Evolutionary conservation across 352 stramenopile genomes (phyloP).

Genomic region (Aphanomyces invadans): DNA sequence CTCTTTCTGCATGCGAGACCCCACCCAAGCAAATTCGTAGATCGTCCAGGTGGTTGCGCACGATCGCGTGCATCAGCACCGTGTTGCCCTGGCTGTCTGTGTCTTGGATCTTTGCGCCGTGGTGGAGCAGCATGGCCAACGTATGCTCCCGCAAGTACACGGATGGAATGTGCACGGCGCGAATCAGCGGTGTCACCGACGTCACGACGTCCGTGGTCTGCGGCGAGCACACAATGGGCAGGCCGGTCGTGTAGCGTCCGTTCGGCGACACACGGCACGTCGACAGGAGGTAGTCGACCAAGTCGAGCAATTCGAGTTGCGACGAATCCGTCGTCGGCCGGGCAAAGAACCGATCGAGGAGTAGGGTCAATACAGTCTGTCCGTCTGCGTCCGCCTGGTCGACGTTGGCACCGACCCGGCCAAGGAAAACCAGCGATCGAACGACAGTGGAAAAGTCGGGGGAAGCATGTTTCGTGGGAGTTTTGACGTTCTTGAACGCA

Average conservation of each 20-base stretch:
- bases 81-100: conserved; percentile 50
- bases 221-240: conserved; percentile 26
- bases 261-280: conserved; percentile 3
- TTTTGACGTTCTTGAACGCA: conserved; percentile 29
- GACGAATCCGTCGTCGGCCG: not conserved
- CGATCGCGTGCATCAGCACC: conserved; percentile 50
- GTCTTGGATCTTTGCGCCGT: conserved; percentile 44
- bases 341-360: not conserved
- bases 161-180: conserved; percentile 35
- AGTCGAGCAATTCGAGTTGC: not conserved
- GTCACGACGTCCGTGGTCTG: conserved; percentile 22
- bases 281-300: not conserved
- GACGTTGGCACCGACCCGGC: conserved; percentile 28
- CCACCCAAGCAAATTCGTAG: not conserved
- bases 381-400: conserved; percentile 24
- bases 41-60: conserved; percentile 41
- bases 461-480: not conserved
- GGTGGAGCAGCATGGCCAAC: conserved; percentile 46
- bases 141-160: conserved; percentile 31
- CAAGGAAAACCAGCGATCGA: conserved; percentile 10
- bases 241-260: not conserved
- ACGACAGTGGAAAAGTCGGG: not conserved
- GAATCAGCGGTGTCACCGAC: conserved; percentile 36
- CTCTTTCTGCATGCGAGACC: not conserved
- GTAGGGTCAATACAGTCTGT: not conserved